Evolutionary conservation across 192 early-diverging fungal species (phyloP).

Genomic region (Backusella mclennaniae): DNA sequence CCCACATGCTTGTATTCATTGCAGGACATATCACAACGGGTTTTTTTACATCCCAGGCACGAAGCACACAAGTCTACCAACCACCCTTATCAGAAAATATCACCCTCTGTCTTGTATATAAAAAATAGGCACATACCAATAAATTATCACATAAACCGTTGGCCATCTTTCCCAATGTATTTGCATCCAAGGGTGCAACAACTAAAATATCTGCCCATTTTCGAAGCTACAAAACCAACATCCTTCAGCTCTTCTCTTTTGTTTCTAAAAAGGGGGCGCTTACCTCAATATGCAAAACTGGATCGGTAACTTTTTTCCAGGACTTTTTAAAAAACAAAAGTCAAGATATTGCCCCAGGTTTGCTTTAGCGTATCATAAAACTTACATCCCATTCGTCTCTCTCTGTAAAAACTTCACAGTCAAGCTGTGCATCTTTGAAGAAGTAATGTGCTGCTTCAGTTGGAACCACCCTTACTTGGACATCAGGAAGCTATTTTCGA

Average conservation of each 20-base stretch:
- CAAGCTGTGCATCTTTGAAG: slow-evolving; percentile 59
- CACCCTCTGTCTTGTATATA: background rate
- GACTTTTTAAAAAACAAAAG: slow-evolving; percentile 33
- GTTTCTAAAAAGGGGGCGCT: background rate
- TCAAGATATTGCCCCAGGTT: background rate
- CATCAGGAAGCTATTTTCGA: slow-evolving; percentile 33
- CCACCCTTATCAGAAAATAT: background rate
- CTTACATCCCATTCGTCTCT: slow-evolving; percentile 84
- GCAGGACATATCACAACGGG: slow-evolving; percentile 85
- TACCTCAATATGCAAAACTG: slow-evolving; percentile 92
- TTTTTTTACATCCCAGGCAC: slow-evolving; percentile 79
- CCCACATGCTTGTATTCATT: slow-evolving; percentile 99
- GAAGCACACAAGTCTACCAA: slow-evolving; percentile 75
- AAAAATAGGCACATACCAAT: slow-evolving; percentile 48
- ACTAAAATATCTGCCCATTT: slow-evolving; percentile 94
- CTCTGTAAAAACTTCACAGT: slow-evolving; percentile 69
- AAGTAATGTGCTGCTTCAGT: slow-evolving; percentile 88
- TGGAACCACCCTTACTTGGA: slow-evolving; percentile 78
- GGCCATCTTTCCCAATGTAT: slow-evolving; percentile 89
- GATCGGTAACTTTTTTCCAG: slow-evolving; percentile 84
- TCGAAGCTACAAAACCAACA: slow-evolving; percentile 58
- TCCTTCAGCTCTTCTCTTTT: background rate
- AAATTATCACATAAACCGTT: slow-evolving; percentile 93
- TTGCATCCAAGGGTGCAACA: slow-evolving; percentile 90
- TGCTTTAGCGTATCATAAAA: background rate